These are phyloP conservation scores for Phytophthora capsici DNA, from an alignment of 352 stramenopile genomes.

Conservation along the genomic window DNA sequence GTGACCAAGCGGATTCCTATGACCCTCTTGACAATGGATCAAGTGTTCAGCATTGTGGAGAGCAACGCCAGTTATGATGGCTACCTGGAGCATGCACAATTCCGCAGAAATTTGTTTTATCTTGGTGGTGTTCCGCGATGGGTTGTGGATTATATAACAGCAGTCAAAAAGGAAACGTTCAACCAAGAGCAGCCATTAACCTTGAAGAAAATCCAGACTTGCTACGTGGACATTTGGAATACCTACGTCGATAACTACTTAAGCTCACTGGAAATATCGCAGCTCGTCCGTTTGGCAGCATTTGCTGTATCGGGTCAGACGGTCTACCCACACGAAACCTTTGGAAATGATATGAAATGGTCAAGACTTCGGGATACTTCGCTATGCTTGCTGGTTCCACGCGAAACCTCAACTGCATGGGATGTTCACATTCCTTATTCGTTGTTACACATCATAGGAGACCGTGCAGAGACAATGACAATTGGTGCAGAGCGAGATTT, in stretches of 20 bases:
- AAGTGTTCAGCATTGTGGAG: slow-evolving; percentile 37
- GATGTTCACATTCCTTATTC: not conserved
- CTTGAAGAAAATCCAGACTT: too few species aligned
- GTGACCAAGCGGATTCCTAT: slow-evolving; percentile 31
- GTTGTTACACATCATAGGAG: too few species aligned
- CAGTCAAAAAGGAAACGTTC: too few species aligned
- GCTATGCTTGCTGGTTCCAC: not conserved
- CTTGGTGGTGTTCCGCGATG: slow-evolving; percentile 20
- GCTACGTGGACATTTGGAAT: too few species aligned
- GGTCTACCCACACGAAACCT: too few species aligned
- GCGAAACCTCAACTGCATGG: slow-evolving; percentile 3
- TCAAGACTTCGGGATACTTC: too few species aligned
- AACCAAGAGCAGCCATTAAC: too few species aligned
- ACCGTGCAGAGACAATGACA: too few species aligned
- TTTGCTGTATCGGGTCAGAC: slow-evolving; percentile 4
- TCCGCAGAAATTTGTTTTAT: slow-evolving; percentile 12
- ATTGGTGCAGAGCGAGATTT: slow-evolving; percentile 1
- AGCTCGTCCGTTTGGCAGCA: slow-evolving; percentile 13
- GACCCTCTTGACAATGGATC: slow-evolving; percentile 31
- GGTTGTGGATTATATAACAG: slow-evolving; percentile 19
- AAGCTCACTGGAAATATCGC: not conserved
- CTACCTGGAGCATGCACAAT: not conserved
- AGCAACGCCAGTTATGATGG: slow-evolving; percentile 8
- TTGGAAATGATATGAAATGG: not conserved
- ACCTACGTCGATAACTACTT: too few species aligned